Evolutionary conservation across 2,329 filamentous ascomycete species (phyloP), one percentile per base, ranked within the genome.

Genomic region (Didymella exigua): DNA sequence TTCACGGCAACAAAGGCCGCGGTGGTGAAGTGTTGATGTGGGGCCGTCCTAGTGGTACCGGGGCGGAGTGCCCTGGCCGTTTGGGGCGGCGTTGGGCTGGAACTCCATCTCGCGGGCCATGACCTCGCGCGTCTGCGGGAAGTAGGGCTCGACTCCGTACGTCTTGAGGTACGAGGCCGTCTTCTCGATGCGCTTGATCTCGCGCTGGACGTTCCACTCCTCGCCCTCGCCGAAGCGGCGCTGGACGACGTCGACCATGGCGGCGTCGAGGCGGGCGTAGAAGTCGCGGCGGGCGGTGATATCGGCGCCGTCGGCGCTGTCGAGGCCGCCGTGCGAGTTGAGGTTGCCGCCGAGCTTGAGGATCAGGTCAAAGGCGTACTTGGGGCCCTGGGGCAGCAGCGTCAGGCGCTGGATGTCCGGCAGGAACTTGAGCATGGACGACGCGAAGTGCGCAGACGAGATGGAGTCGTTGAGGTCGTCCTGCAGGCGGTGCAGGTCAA

Each of bases 181-280:
- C 77, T 82, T 82, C 72, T 83, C 81, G 56, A 83, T 81, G 46
- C 81, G 73, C 77, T 82, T 82, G 61, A 83, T 80, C 66, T 83
- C 81, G 42, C 80, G 68, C 63, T 74, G 72, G 14, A 83, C 79
- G 21, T 78, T 76, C 81, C 81, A 83, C 49, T 80, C 78, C 52
- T 82, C 80, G 48, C 77, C 76, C 63, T 82, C 79, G 58, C 78
- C 78, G 64, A 82, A 81, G 13, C 81, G 72, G 29, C 79, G 76
- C 26, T 75, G 71, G n/a, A 83, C 80, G 24, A 83, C 78, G 21
- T 81, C 79, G 24, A 81, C 79, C 80, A 83, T 82, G 52, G 77
- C 75, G 38, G 75, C 69, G 57, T 83, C 81, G 3, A 83, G 71
- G 3, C 75, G 65, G 30, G 63, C 71, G 67, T 83, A 83, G 70